Evolutionary conservation across 73 alveolate genomes (phyloP).

Genomic region (Tetrahymena borealis): DNA sequence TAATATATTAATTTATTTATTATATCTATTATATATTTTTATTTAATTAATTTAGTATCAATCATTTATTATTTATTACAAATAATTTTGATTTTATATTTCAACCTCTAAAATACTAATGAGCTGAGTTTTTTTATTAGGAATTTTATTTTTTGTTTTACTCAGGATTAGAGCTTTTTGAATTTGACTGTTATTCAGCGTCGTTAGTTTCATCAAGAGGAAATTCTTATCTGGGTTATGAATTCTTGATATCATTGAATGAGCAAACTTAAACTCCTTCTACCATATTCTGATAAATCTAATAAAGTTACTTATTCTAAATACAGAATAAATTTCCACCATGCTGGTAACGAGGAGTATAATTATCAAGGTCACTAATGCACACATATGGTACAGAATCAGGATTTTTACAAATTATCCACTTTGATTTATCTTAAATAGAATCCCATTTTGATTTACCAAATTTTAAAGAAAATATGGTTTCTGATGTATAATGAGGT

Average conservation of each 20-base stretch:
- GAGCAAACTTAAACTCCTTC: not conserved
- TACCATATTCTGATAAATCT: not conserved
- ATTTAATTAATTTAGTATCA: too few relatives aligned
- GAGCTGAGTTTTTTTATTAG: too few relatives aligned
- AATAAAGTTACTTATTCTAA: not conserved
- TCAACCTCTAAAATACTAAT: too few relatives aligned
- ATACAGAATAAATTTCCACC: not conserved
- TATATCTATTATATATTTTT: too few relatives aligned
- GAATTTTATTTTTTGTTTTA: too few relatives aligned
- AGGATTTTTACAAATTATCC: not conserved
- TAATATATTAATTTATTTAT: too few relatives aligned
- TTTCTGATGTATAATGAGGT: not conserved
- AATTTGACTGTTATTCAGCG: too few relatives aligned
- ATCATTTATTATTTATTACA: too few relatives aligned
- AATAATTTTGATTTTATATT: too few relatives aligned
- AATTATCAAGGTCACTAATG: not conserved
- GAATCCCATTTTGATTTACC: not conserved
- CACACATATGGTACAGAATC: not conserved
- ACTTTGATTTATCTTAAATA: not conserved
- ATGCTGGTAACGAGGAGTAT: not conserved
- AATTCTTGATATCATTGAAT: not conserved
- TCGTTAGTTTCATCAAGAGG: not conserved
- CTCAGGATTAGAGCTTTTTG: too few relatives aligned
- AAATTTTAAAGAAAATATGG: not conserved
- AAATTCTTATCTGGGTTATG: not conserved